Conservation (phyloP, 2,329 filamentous ascomycete genomes). For the Nemania serpens region DNA sequence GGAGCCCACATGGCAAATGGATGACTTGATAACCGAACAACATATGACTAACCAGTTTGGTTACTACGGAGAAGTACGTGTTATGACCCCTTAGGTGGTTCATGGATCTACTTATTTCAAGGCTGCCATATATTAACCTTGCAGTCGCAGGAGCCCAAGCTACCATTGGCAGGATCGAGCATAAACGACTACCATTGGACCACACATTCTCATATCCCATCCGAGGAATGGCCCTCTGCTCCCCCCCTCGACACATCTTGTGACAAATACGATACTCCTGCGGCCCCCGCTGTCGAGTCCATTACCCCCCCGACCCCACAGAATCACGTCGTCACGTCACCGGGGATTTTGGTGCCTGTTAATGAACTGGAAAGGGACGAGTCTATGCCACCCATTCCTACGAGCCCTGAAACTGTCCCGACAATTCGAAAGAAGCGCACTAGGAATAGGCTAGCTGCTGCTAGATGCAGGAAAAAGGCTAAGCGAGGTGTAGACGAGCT, state of each 20-base stretch:
- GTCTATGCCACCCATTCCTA: neutral
- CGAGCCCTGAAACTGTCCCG: neutral
- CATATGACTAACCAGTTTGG: neutral
- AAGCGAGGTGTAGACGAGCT: conserved; percentile 56
- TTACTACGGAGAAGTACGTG: conserved; percentile 5
- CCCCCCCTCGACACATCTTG: neutral
- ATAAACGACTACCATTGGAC: neutral
- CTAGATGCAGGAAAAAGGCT: conserved; percentile 61
- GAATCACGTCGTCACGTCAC: neutral
- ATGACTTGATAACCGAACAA: neutral
- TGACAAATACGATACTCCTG: neutral
- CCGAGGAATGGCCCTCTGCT: conserved; percentile 5
- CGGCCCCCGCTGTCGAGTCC: neutral
- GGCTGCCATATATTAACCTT: neutral
- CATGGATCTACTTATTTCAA: neutral
- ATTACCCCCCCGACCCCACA: conserved; percentile 1
- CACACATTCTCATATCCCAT: neutral
- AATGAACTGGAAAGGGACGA: neutral
- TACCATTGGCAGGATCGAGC: neutral
- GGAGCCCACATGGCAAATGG: neutral
- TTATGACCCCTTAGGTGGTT: neutral
- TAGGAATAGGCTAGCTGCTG: conserved; percentile 59
- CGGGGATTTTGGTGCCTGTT: neutral
- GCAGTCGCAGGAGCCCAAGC: neutral
- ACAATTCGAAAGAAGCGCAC: conserved; percentile 18